A percentile compares a stretch with the other conserved stretches of the same genome.
Conservation (phyloP, 1,139 yeast species). For the Blastobotrys aristatus region DNA sequence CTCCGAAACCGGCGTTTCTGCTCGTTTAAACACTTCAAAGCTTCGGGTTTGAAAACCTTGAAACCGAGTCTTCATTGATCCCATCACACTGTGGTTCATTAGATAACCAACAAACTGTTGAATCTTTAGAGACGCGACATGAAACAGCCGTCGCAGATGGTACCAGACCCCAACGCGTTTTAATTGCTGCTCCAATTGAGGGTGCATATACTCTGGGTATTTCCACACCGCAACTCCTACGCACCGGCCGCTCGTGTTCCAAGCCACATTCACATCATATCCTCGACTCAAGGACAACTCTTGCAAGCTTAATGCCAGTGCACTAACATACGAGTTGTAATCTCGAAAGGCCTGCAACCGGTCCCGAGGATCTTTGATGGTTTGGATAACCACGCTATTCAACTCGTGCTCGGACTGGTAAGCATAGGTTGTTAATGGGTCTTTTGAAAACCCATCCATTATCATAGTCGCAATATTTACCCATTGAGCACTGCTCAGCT, state of each 20-base stretch:
- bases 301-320: constrained; percentile 2
- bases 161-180: constrained; percentile 10
- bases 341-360: background rate
- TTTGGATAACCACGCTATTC: background rate
- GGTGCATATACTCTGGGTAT: constrained; percentile 14
- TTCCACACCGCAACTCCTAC: constrained; percentile 13
- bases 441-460: constrained; percentile 4
- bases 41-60: background rate
- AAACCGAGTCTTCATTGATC: background rate
- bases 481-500: background rate
- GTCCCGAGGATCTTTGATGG: constrained; percentile 9
- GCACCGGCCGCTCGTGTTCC: background rate
- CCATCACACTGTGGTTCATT: background rate
- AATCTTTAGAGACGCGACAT: background rate
- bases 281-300: background rate
- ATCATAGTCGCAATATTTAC: background rate
- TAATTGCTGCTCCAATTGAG: constrained; percentile 9
- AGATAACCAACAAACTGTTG: background rate
- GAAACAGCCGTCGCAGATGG: background rate
- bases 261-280: constrained; percentile 4
- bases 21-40: background rate
- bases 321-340: constrained; percentile 4
- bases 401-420: constrained; percentile 1
- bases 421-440: constrained; percentile 2
- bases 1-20: background rate